Base-by-base conservation (phyloP, 148 eudicot species). In the Vaccinium myrtillus region DNA sequence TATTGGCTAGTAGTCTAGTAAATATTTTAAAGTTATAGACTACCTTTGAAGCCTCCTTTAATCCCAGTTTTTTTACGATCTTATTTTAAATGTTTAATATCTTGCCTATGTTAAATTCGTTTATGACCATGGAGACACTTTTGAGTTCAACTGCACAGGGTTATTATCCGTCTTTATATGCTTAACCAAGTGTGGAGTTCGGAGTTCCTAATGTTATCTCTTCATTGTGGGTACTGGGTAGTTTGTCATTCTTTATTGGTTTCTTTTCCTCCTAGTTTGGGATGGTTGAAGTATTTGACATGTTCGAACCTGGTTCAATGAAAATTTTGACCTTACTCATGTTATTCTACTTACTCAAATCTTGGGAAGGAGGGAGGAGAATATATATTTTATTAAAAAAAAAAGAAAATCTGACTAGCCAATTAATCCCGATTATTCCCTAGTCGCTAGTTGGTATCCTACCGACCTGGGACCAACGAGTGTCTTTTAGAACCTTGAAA, bases 121-220 rank as follows among this genome's bases (percentile, higher is more conserved):
- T 77, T 50, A 15, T 77, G 36, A 19, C 30, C 5, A 23, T 4
- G 36, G 58, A 50, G 18, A 15, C 27, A 25, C 63, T 78, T 78
- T n/a, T 75, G 48, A 75, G 23, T 25, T 25, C 10, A 25, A 30
- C 74, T 12, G 49, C 12, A 12, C 53, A 76, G n/a, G 55, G 56
- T 76, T 48, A 48, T 49, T 10, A 76, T 21, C 11, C 8, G 81
- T 53, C 54, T 78, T 78, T 12, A 53, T 25, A 25, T 13, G 39
- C 80, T 77, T 53, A 9, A 12, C 39, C 16, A 54, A 14, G 46
- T 27, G 81, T 54, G 63, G 74, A 80, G 36, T 80, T 61, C 71
- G 63, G 55, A 80, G 36, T 80, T 61, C 71, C 30, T 80, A 9
- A 80, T 59, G 48, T 39, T 36, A 36, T 80, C 32, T 43, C 46